These are phyloP conservation scores for Cryptosporidium baileyi DNA, from an alignment of 169 alveolate species.

Conservation along the genomic window DNA sequence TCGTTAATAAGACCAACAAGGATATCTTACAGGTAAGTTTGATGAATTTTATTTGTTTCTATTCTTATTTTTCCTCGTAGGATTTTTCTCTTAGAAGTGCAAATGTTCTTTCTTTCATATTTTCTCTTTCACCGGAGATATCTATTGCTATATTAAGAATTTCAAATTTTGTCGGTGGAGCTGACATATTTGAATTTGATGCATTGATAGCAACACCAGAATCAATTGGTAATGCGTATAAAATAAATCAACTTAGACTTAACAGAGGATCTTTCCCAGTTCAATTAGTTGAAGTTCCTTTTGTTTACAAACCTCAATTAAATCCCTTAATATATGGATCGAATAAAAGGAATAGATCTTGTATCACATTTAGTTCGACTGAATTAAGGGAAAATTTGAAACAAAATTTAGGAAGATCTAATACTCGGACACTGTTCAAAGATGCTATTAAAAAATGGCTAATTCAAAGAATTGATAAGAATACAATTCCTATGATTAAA, in stretches of 20 bases:
- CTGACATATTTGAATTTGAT: slow-evolving; percentile 68
- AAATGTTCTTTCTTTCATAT: slow-evolving; percentile 43
- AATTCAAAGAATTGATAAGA: not conserved
- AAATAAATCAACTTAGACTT: slow-evolving; percentile 36
- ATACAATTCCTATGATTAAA: not conserved
- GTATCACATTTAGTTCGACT: slow-evolving; percentile 42
- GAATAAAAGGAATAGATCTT: not conserved
- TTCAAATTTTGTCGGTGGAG: slow-evolving; percentile 57
- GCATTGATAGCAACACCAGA: slow-evolving; percentile 69
- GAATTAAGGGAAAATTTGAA: slow-evolving; percentile 16
- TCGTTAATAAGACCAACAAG: slow-evolving; percentile 55
- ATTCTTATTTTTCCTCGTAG: not conserved
- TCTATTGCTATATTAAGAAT: slow-evolving; percentile 66
- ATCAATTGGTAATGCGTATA: slow-evolving; percentile 33
- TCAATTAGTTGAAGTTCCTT: slow-evolving; percentile 62
- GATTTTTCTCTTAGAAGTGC: slow-evolving; percentile 65
- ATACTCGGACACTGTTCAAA: not conserved
- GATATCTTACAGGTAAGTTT: slow-evolving; percentile 60
- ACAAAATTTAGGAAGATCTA: slow-evolving; percentile 1
- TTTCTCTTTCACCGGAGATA: slow-evolving; percentile 50
- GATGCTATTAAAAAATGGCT: not conserved
- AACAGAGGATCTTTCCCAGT: slow-evolving; percentile 22
- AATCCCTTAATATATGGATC: not conserved
- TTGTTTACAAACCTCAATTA: slow-evolving; percentile 62
- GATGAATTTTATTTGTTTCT: not conserved